These are phyloP conservation scores for Aspergillus costaricaensis DNA, from an alignment of 2,329 filamentous ascomycete species.

Conservation along the genomic window DNA sequence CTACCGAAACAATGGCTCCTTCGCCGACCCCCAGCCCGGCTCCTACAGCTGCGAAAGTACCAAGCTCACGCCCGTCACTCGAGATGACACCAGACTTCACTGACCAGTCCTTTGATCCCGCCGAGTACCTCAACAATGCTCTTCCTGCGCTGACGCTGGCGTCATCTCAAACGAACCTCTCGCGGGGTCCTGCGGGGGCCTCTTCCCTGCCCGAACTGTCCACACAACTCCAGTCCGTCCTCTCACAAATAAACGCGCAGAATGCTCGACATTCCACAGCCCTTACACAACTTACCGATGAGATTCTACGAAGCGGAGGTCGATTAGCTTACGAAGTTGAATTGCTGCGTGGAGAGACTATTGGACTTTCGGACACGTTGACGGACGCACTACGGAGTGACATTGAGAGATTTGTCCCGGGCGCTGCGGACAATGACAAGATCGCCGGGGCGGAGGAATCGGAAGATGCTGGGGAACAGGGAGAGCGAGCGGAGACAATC, in stretches of 20 bases:
- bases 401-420: conserved; percentile 70
- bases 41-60: conserved; percentile 26
- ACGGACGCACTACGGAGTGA: conserved; percentile 71
- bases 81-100: conserved; percentile 71
- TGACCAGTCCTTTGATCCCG: conserved; percentile 74
- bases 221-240: conserved; percentile 75
- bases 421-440: conserved; percentile 31
- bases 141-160: conserved; percentile 67
- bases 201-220: conserved; percentile 75
- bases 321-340: conserved; percentile 93
- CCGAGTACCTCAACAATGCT: conserved; percentile 78
- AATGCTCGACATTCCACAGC: conserved; percentile 78
- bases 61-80: conserved; percentile 36
- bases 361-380: conserved; percentile 76
- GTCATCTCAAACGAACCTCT: conserved; percentile 33
- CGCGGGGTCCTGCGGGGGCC: conserved; percentile 41
- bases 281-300: conserved; percentile 87
- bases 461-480: not conserved
- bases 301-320: conserved; percentile 86
- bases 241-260: conserved; percentile 85
- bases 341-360: conserved; percentile 81
- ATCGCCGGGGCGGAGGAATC: conserved; percentile 11
- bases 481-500: conserved; percentile 9
- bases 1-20: conserved; percentile 12
- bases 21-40: conserved; percentile 28